These are phyloP conservation scores for Colletotrichum lini DNA, from an alignment of 2,329 filamentous ascomycete genomes.

Conservation along the genomic window DNA sequence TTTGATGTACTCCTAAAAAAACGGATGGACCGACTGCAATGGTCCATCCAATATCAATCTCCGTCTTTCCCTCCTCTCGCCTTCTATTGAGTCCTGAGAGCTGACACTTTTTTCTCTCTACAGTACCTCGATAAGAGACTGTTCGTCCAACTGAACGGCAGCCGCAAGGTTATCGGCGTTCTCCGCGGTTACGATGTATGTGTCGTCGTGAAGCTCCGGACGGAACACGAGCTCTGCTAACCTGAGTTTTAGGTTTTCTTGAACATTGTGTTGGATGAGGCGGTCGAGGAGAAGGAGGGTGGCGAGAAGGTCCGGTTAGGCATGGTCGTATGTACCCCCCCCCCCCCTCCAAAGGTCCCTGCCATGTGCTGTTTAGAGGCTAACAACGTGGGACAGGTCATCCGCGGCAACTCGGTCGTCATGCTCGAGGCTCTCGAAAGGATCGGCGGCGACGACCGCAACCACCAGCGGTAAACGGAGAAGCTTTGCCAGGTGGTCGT, in stretches of 20 bases:
- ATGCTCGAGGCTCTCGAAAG: constrained; percentile 91
- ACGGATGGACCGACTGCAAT: neutral
- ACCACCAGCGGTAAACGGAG: constrained; percentile 48
- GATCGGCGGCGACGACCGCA: constrained; percentile 73
- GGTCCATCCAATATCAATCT: neutral
- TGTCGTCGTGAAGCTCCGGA: neutral
- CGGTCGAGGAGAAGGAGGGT: constrained; percentile 92
- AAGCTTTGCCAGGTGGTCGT: constrained; percentile 1
- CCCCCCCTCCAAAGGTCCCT: too few species aligned
- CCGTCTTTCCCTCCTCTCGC: neutral
- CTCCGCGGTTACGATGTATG: constrained; percentile 96
- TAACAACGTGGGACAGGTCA: constrained; percentile 73
- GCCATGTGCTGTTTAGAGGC: constrained; percentile 21
- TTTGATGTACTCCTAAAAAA: constrained; percentile 29
- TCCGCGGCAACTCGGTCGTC: constrained; percentile 97
- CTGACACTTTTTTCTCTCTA: constrained; percentile 7
- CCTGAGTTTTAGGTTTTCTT: constrained; percentile 83
- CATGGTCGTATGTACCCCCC: constrained; percentile 81
- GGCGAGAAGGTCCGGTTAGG: constrained; percentile 92
- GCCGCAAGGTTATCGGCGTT: constrained; percentile 95
- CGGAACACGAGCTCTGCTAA: constrained; percentile 42
- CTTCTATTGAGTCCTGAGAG: neutral
- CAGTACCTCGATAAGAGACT: constrained; percentile 99
- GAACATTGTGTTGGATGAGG: constrained; percentile 98
- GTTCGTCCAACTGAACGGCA: constrained; percentile 97